Evolutionary conservation across 192 early-diverging fungal genomes (phyloP).

Genomic region (Backusella luteola): DNA sequence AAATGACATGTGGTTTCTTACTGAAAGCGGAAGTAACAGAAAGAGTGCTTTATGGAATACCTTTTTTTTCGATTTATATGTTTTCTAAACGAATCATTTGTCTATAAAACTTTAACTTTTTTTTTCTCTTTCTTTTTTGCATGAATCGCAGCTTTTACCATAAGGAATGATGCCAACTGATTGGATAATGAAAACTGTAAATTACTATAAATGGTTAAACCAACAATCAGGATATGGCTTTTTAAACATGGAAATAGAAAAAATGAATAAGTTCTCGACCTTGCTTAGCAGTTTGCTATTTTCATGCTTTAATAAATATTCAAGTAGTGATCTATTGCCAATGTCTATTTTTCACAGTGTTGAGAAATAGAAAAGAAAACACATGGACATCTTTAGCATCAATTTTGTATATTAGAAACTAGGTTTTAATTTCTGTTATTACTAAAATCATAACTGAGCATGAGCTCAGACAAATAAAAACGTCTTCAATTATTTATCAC

Average conservation of each 20-base stretch:
- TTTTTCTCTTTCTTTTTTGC: neutral
- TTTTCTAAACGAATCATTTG: neutral
- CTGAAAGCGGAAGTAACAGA: neutral
- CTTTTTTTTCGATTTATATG: neutral
- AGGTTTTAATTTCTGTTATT: too few relatives aligned
- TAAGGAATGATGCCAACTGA: neutral
- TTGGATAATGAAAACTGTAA: neutral
- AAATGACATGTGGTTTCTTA: neutral
- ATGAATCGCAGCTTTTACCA: neutral
- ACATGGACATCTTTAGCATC: too few relatives aligned
- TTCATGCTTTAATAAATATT: too few relatives aligned
- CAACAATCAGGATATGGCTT: neutral
- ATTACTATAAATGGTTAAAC: neutral
- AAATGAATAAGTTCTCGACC: neutral
- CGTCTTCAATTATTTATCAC: too few relatives aligned
- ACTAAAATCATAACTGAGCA: too few relatives aligned
- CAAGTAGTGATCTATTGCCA: too few relatives aligned
- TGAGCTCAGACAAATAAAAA: too few relatives aligned
- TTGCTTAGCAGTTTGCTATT: neutral
- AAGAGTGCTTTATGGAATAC: neutral
- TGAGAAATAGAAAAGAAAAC: too few relatives aligned
- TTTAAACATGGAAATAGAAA: neutral
- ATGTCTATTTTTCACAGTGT: too few relatives aligned
- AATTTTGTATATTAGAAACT: too few relatives aligned
- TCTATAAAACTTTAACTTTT: neutral